phyloP scores from a whole-genome alignment of 140 eudicot species.

The Anethum foeniculum region DNA sequence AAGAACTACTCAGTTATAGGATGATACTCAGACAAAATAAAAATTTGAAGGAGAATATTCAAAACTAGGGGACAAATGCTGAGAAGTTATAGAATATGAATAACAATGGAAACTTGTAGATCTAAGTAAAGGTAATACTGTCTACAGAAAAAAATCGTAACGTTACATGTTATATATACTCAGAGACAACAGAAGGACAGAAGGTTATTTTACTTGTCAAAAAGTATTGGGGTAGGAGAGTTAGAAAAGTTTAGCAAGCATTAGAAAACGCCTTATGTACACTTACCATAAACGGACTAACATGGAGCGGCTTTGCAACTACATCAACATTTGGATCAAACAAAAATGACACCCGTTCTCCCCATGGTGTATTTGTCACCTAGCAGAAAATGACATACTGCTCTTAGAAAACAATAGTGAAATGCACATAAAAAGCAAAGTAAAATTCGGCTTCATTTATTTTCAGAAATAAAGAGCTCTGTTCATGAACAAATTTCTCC shows the following conservation, averaged over 20 bases:
- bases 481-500: background rate
- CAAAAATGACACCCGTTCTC: conserved; percentile 75
- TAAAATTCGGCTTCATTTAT: background rate
- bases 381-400: conserved; percentile 15
- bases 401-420: conserved; percentile 1
- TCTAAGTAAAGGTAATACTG: background rate
- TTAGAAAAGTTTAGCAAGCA: background rate
- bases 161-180: conserved; percentile 1
- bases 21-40: background rate
- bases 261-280: background rate
- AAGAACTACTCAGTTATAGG: background rate
- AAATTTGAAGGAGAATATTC: background rate
- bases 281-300: conserved; percentile 94
- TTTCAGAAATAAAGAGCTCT: background rate
- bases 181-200: background rate
- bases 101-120: background rate
- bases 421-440: background rate
- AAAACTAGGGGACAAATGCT: background rate
- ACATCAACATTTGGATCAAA: conserved; percentile 67
- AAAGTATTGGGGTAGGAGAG: background rate
- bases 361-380: conserved; percentile 99
- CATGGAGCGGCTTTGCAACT: conserved; percentile 90
- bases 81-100: background rate
- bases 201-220: background rate
- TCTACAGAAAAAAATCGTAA: background rate